Evolutionary conservation across 805 yeast species (phyloP), one percentile per base, ranked within the genome.

Genomic region (Candida koratica): DNA sequence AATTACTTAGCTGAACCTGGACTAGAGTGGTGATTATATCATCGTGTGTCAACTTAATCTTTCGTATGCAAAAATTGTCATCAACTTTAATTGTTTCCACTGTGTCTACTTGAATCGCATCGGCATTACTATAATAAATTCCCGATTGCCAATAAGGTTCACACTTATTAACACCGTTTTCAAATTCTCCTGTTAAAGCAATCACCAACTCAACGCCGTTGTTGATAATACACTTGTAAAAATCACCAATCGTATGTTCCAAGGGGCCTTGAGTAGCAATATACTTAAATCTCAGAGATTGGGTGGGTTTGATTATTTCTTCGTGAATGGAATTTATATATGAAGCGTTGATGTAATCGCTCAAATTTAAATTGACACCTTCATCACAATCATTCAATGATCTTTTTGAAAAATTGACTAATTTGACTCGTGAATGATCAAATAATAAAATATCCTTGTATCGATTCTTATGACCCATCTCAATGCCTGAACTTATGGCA

Each of bases 231-330:
- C 88, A 77, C 38, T 81, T 82, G 82, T 94, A 88, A 51, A 90
- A 89, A 55, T 90, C 96, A 14, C 77, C 79, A 17, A 81, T 70
- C 0, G 97, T 90, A 25, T 71, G 71, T 2, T 54, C 56, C 41
- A 84, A 58, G 2, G 98, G 98, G 2, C 96, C 98, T 56, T 90
- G 96, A 1, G 94, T 75, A 0, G 95, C 96, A 48, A 89, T 84
- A 43, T 60, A 65, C 28, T 45, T 53, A 34, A 49, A 44, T 3
- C 25, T 12, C 20, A 19, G 25, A 19, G 32, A 13, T 3, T 29
- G 12, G 4, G 10, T n/a, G 17, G 32, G 13, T 4, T 6, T 6
- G 6, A 29, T 10, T 14, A 29, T 19, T 11, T 46, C 42, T 3
- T 38, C 41, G 2, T 40, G n/a, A 39, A 26, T 14, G 1, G 62